Evolutionary conservation across 768 basidiomycete genomes (phyloP).

Genomic region (Termitomyces titanicus): DNA sequence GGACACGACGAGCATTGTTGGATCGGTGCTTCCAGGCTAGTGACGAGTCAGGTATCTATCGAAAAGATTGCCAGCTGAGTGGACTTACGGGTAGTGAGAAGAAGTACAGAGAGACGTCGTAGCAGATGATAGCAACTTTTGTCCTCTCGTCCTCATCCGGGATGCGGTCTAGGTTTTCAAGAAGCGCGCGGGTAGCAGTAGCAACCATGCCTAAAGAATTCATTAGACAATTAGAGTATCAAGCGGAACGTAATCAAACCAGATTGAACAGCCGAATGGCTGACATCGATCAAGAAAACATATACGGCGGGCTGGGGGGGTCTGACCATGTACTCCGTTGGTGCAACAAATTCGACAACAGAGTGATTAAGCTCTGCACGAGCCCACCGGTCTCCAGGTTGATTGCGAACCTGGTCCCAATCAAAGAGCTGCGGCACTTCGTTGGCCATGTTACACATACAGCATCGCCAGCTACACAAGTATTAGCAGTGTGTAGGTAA

Average conservation of each 20-base stretch:
- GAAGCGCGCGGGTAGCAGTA: constrained; percentile 92
- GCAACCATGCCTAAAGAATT: constrained; percentile 84
- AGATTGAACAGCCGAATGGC: constrained; percentile 86
- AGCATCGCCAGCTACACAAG: constrained; percentile 86
- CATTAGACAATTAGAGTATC: background rate
- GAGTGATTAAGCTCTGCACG: constrained; percentile 91
- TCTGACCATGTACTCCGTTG: constrained; percentile 99
- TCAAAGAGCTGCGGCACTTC: constrained; percentile 98
- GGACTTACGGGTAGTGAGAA: constrained; percentile 85
- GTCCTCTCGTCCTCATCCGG: constrained; percentile 94
- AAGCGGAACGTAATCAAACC: constrained; percentile 38
- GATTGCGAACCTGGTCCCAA: constrained; percentile 93
- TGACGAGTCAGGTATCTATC: background rate
- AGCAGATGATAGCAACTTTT: constrained; percentile 89
- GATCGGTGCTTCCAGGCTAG: constrained; percentile 69
- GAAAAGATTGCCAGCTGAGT: background rate
- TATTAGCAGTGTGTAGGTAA: background rate
- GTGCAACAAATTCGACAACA: constrained; percentile 96
- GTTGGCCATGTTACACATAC: constrained; percentile 98
- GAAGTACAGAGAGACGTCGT: constrained; percentile 92
- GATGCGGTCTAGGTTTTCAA: constrained; percentile 92
- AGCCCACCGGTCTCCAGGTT: constrained; percentile 93
- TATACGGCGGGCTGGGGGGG: constrained; percentile 97
- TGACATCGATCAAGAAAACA: constrained; percentile 96
- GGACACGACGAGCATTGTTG: constrained; percentile 94